These are phyloP conservation scores for Ephemerocybe angulata DNA, from an alignment of 768 basidiomycete genomes.

Conservation along the genomic window DNA sequence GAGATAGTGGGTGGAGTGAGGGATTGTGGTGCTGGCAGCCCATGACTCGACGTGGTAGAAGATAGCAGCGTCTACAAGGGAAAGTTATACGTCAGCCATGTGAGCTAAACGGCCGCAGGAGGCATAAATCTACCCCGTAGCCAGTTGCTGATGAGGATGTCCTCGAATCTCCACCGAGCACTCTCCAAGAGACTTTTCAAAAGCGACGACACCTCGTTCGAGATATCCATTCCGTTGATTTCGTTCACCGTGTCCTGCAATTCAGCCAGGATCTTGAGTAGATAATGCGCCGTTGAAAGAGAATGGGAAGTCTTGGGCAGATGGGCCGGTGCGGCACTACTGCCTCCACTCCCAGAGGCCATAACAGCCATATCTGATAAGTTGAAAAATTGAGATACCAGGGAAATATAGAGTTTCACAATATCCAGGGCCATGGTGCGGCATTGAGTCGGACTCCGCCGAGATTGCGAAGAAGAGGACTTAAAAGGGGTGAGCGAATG, in stretches of 20 bases:
- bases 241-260: conserved; percentile 86
- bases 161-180: conserved; percentile 83
- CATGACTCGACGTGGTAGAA: conserved; percentile 89
- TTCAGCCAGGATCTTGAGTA: conserved; percentile 77
- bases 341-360: conserved; percentile 42
- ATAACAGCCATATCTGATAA: conserved; percentile 61
- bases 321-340: conserved; percentile 41
- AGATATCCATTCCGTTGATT: conserved; percentile 73
- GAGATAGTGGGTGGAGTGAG: conserved; percentile 71
- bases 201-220: conserved; percentile 63
- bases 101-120: neutral
- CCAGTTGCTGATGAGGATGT: conserved; percentile 78
- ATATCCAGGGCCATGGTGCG: conserved; percentile 86
- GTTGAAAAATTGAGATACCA: conserved; percentile 87
- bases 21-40: conserved; percentile 58
- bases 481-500: conserved; percentile 21
- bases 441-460: conserved; percentile 80
- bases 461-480: conserved; percentile 40
- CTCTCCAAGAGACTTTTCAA: conserved; percentile 76
- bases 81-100: neutral
- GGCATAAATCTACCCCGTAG: conserved; percentile 57
- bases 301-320: conserved; percentile 79
- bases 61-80: conserved; percentile 22
- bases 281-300: conserved; percentile 76
- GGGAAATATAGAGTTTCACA: conserved; percentile 77